Percentiles rank a stretch among this genome's conserved stretches.
Conservation (phyloP, 352 stramenopile species). For the Blastocystis hominis region DNA sequence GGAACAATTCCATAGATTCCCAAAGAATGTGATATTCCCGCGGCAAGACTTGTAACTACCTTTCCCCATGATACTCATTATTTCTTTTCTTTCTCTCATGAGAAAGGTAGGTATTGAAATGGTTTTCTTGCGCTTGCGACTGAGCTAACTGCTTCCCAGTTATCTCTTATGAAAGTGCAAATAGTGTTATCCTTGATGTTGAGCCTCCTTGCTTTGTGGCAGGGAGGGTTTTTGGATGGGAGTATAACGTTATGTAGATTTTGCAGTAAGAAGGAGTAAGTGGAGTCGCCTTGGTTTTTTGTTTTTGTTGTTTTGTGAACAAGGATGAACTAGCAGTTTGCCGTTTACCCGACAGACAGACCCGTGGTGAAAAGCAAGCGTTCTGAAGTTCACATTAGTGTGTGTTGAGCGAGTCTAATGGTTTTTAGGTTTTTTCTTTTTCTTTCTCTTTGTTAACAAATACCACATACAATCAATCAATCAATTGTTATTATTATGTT, state of each 20-base stretch:
- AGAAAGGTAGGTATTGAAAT: not conserved
- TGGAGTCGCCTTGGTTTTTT: not conserved
- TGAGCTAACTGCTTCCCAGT: not conserved
- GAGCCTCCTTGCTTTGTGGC: constrained; percentile 38
- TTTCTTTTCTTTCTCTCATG: not conserved
- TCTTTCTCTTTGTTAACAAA: not conserved
- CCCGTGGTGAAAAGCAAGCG: not conserved
- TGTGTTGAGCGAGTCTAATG: not conserved
- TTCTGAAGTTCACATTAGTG: not conserved
- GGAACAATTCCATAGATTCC: no score
- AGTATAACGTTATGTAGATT: constrained; percentile 38
- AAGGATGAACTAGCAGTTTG: not conserved
- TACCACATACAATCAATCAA: not conserved
- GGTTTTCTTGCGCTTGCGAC: constrained; percentile 26
- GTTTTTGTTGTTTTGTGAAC: not conserved
- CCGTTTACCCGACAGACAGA: constrained; percentile 35
- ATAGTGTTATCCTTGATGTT: constrained; percentile 56
- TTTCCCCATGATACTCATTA: not conserved
- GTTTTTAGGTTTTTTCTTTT: not conserved
- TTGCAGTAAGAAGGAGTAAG: not conserved
- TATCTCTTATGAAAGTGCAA: constrained; percentile 48
- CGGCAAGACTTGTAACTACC: not conserved
- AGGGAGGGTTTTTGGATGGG: constrained; percentile 22
- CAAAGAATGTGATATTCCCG: not conserved
- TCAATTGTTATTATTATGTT: not conserved